Evolutionary conservation across 257 asterid genomes (phyloP).

Genomic region (Solanum acaule): DNA sequence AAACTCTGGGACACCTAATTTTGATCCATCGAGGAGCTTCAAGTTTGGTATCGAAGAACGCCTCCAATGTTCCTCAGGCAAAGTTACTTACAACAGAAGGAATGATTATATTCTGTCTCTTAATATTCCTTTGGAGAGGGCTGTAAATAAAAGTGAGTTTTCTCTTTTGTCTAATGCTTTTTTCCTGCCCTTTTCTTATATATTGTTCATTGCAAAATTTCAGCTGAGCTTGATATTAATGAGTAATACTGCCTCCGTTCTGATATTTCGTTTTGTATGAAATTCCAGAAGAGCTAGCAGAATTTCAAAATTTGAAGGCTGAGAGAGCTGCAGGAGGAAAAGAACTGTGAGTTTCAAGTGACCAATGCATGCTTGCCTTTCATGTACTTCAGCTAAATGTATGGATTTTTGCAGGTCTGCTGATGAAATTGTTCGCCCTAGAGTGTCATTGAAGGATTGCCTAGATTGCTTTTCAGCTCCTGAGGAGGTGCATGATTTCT

Average conservation of each 20-base stretch:
- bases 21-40: conserved; percentile 88
- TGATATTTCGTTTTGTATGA: conserved; percentile 5
- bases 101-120: conserved; percentile 74
- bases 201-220: background rate
- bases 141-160: conserved; percentile 79
- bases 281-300: conserved; percentile 63
- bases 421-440: conserved; percentile 83
- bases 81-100: conserved; percentile 83
- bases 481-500: conserved; percentile 85
- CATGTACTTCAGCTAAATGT: conserved; percentile 7
- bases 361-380: background rate
- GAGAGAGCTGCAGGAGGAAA: conserved; percentile 64
- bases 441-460: conserved; percentile 82
- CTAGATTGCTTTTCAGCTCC: conserved; percentile 75
- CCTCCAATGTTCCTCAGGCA: conserved; percentile 76
- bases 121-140: conserved; percentile 78
- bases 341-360: conserved; percentile 60
- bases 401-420: conserved; percentile 43
- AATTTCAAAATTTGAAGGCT: conserved; percentile 58
- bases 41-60: conserved; percentile 97
- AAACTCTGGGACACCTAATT: conserved; percentile 44
- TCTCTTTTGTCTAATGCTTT: background rate
- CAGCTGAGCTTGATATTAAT: background rate
- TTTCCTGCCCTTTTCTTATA: background rate
- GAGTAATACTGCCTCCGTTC: conserved; percentile 4